Conservation (phyloP, 805 yeast genomes). For the Starmerella apis region DNA sequence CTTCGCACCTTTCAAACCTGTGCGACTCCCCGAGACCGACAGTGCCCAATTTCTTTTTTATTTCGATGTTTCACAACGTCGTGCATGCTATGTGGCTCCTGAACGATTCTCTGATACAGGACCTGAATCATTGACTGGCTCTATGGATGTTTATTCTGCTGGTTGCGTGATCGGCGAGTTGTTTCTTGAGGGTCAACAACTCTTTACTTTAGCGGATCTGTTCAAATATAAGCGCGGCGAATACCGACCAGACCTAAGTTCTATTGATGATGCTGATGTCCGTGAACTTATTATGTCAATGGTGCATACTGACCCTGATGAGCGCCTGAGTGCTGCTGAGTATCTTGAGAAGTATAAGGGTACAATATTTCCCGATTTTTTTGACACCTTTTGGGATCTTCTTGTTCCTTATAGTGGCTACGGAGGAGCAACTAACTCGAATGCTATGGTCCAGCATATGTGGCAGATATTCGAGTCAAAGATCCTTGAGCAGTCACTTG, state of each 20-base stretch:
- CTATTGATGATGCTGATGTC: slow-evolving; percentile 46
- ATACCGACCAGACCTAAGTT: slow-evolving; percentile 50
- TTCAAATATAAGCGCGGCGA: slow-evolving; percentile 70
- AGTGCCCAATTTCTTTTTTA: slow-evolving; percentile 87
- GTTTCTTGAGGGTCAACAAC: slow-evolving; percentile 73
- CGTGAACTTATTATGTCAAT: slow-evolving; percentile 50
- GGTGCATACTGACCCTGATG: slow-evolving; percentile 51
- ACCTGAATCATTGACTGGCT: slow-evolving; percentile 36
- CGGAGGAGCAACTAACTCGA: slow-evolving; percentile 36
- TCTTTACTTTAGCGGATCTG: slow-evolving; percentile 76
- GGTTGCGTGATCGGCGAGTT: slow-evolving; percentile 83
- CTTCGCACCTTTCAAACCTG: slow-evolving; percentile 79
- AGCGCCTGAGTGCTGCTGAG: slow-evolving; percentile 47
- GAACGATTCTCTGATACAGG: slow-evolving; percentile 54
- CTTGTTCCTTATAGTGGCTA: slow-evolving; percentile 21
- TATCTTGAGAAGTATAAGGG: slow-evolving; percentile 44
- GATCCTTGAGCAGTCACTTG: slow-evolving; percentile 11
- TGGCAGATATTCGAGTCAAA: slow-evolving; percentile 18
- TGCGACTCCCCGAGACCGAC: slow-evolving; percentile 77
- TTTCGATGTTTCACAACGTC: slow-evolving; percentile 79
- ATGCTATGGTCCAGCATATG: slow-evolving; percentile 49
- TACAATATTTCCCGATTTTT: slow-evolving; percentile 53
- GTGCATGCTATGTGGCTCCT: slow-evolving; percentile 88
- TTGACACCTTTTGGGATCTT: slow-evolving; percentile 41
- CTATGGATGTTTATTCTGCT: slow-evolving; percentile 58